Evolutionary conservation across 2,329 filamentous ascomycete genomes (phyloP).

Genomic region (Aspergillus fijiensis): DNA sequence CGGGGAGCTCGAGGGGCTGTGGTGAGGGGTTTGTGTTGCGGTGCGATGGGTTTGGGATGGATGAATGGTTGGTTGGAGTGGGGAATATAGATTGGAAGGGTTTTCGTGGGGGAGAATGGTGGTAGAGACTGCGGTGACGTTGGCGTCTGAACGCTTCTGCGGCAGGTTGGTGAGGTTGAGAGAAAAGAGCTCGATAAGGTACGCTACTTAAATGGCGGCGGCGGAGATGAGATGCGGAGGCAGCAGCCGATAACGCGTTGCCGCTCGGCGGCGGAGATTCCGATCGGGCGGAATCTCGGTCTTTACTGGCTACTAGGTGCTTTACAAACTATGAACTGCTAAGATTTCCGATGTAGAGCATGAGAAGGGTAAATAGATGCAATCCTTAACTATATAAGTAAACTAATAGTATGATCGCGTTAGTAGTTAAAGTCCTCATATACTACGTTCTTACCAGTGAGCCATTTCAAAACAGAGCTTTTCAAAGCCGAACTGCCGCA

Average conservation of each 20-base stretch:
- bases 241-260: slow-evolving; percentile 18
- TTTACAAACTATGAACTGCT: not conserved
- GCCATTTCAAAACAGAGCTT: slow-evolving; percentile 53
- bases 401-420: not conserved
- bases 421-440: slow-evolving; percentile 62
- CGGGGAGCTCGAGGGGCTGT: not conserved
- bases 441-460: slow-evolving; percentile 54
- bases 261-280: slow-evolving; percentile 29
- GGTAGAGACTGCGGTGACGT: too few species aligned
- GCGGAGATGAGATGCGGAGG: slow-evolving; percentile 7
- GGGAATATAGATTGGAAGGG: too few species aligned
- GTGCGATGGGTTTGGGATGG: too few species aligned
- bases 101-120: too few species aligned
- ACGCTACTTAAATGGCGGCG: not conserved
- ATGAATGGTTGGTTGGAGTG: too few species aligned
- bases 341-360: not conserved
- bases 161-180: not conserved
- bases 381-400: too few species aligned
- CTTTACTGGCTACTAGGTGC: not conserved
- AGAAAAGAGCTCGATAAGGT: not conserved
- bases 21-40: not conserved
- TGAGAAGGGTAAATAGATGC: too few species aligned
- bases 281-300: not conserved
- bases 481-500: slow-evolving; percentile 57
- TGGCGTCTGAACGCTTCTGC: too few species aligned